Percentiles rank a stretch among this genome's conserved stretches.
These are phyloP conservation scores for Penicillium desertorum DNA, from an alignment of 495 filamentous ascomycete species.

Conservation along the genomic window DNA sequence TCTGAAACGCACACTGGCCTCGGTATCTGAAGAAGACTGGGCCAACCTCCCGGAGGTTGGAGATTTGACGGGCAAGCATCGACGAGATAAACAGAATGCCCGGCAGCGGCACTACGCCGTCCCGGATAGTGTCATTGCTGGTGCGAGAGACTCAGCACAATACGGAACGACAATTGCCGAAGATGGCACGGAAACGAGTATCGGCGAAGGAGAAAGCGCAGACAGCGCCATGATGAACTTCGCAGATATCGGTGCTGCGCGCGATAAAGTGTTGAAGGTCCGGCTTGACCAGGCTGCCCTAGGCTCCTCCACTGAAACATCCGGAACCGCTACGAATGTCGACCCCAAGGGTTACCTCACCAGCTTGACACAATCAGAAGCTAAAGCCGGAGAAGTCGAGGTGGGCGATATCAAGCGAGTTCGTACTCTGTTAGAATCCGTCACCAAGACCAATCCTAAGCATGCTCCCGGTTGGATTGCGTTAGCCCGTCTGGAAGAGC, in stretches of 20 bases:
- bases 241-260: conserved; percentile 92
- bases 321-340: conserved; percentile 85
- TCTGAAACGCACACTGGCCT: conserved; percentile 82
- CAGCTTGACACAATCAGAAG: conserved; percentile 74
- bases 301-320: conserved; percentile 65
- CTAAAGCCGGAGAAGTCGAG: conserved; percentile 74
- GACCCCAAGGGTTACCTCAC: conserved; percentile 96
- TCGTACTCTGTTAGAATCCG: conserved; percentile 87
- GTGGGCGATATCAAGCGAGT: conserved; percentile 95
- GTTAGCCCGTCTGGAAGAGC: conserved; percentile 85
- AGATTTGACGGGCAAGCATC: conserved; percentile 91
- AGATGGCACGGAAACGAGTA: conserved; percentile 59
- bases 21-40: conserved; percentile 95
- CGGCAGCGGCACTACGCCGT: conserved; percentile 92
- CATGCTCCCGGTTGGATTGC: conserved; percentile 98
- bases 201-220: conserved; percentile 47
- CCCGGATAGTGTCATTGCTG: conserved; percentile 91
- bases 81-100: conserved; percentile 76
- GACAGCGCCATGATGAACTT: conserved; percentile 97
- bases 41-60: conserved; percentile 92
- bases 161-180: conserved; percentile 83
- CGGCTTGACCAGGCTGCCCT: conserved; percentile 85
- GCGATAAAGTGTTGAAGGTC: conserved; percentile 90
- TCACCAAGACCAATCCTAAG: conserved; percentile 92
- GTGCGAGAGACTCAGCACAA: conserved; percentile 73